Evolutionary conservation across 441 rosid species (phyloP), one percentile per base, ranked within the genome.

Genomic region (Pelargonium fulgidum): DNA sequence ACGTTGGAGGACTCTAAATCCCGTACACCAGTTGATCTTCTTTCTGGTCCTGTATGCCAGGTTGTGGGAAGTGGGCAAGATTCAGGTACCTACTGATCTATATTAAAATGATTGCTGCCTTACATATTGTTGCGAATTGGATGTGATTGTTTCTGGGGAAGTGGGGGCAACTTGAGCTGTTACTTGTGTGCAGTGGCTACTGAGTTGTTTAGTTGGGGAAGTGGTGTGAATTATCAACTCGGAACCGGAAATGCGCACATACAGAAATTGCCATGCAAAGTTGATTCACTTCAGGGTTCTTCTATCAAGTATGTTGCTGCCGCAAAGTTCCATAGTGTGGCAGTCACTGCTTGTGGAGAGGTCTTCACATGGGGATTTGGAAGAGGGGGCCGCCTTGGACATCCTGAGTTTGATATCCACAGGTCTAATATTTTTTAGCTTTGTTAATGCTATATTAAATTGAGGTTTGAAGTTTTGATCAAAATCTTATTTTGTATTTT

Each of bases 341-440:
- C 96, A 61, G 85, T 95, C 79, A 85, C 82, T 69, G 81, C 81
- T 66, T 59, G 61, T 66, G 99, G 99, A 78, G 86, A 92, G 77
- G 90, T 92, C 67, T 95, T 85, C 78, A 90, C 98, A 0, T 95
- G 99, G 99, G 99, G 98, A 13, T 95, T 90, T 80, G 99, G 99
- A 72, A 92, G 99, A 73, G 98, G 99, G 19, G 98, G 99, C 26
- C 94, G 99, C 72, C 99, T 95, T 83, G 99, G 99, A 73, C 99
- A 95, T 78, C 98, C 99, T 71, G 99, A 95, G 76, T 95, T 95
- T 80, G 97, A 95, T 80, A 95, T 95, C 76, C 99, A 95, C 82
- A 95, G 99, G 99, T 92, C 78, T 39, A 42, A 17, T 54, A 14
- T 54, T 16, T 14, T 5, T 14, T 14, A n/a, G 17, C 7, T 52